phyloP scores from a whole-genome alignment of 495 filamentous ascomycete species.

The Annulohypoxylon bovei region DNA sequence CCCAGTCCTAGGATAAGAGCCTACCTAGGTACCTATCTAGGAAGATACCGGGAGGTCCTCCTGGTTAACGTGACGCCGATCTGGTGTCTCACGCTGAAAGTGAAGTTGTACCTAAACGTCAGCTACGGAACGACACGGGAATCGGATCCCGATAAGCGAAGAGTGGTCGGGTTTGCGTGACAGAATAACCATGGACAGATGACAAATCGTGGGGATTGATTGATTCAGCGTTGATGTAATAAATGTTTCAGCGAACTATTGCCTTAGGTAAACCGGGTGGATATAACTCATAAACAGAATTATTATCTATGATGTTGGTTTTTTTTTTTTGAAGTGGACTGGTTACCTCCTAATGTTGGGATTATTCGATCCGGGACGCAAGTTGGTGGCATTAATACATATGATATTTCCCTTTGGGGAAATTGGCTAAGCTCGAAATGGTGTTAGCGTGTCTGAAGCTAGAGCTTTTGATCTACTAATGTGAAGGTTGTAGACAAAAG shows the following conservation, averaged over 20 bases:
- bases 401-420: slow-evolving; percentile 1
- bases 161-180: neutral
- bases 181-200: neutral
- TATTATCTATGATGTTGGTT: neutral
- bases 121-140: neutral
- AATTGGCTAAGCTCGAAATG: neutral
- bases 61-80: neutral
- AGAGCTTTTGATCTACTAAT: neutral
- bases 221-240: neutral
- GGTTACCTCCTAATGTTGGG: neutral
- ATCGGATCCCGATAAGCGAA: neutral
- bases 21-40: neutral
- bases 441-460: neutral
- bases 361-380: neutral
- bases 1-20: neutral
- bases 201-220: neutral
- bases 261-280: neutral
- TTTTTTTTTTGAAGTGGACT: neutral
- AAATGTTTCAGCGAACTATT: neutral
- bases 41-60: neutral
- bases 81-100: neutral
- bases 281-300: neutral
- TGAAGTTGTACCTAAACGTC: neutral
- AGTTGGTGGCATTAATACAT: neutral
- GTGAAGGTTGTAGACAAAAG: too few species aligned